These are phyloP conservation scores for Durio zibethinus DNA, from an alignment of 345 rosid species.

Conservation along the genomic window DNA sequence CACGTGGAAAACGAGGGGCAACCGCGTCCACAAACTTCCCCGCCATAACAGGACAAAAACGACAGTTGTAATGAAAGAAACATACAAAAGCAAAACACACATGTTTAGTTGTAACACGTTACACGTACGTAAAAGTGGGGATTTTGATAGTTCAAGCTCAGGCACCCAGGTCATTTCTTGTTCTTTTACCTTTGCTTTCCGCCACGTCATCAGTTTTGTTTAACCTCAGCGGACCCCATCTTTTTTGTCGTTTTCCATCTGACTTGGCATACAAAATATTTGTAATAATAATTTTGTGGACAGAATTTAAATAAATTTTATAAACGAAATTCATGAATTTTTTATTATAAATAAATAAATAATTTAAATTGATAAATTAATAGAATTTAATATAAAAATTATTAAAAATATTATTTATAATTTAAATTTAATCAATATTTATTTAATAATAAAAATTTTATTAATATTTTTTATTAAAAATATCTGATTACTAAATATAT, in stretches of 20 bases:
- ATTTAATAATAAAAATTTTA: too few species aligned
- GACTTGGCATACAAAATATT: not conserved
- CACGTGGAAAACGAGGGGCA: conserved; percentile 37
- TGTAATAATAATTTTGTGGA: too few species aligned
- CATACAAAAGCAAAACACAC: conserved; percentile 18
- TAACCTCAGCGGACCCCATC: not conserved
- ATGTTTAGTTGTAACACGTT: not conserved
- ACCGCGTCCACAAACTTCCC: not conserved
- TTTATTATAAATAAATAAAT: too few species aligned
- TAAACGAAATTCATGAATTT: too few species aligned
- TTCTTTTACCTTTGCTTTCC: not conserved
- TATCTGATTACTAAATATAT: too few species aligned
- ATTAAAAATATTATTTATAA: too few species aligned
- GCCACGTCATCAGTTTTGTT: conserved; percentile 26
- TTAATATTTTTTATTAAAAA: too few species aligned
- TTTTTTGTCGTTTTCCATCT: conserved; percentile 6
- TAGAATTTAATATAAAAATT: too few species aligned
- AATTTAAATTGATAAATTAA: too few species aligned
- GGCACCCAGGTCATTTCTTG: conserved; percentile 10
- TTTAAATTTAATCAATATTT: too few species aligned
- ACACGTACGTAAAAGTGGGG: conserved; percentile 13
- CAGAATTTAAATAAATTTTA: too few species aligned
- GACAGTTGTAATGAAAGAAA: conserved; percentile 26
- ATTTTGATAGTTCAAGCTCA: conserved; percentile 34
- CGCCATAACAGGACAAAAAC: conserved; percentile 19